Base-by-base conservation (phyloP, 2,329 filamentous ascomycete genomes). In the Sclerotinia subarctica region DNA sequence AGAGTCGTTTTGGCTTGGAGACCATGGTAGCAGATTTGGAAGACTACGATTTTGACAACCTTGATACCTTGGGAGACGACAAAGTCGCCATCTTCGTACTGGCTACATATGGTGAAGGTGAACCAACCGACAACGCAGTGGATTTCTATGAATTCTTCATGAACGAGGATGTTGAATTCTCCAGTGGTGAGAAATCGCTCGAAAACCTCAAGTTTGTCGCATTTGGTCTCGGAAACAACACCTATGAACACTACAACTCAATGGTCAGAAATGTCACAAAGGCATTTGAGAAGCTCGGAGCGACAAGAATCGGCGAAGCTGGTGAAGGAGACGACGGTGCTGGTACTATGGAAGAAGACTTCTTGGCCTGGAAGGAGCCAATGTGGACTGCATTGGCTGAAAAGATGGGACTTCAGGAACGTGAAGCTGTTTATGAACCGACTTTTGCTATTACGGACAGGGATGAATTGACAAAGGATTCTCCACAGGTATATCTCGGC, bases 261-360 rank as follows among this genome's bases (percentile, higher is more conserved):
- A 97, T 99, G 93, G 94, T 99, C 70, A 93, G 94, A 79, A 92
- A 94, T 72, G 90, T 98, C 68, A 88, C 95, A 81, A 88, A 90
- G 78, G 89, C 88, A 70, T 83, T 99, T 69, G 84, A 88, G 76
- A 94, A 91, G 76, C 84, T 96, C 26, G 95, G 95, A 70, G 95
- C 91, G 17, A 85, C 88, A 77, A 87, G 93, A 73, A 92, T 99
- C 73, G 94, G 95, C 57, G 84, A 89, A 68, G 93, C 94, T 67
- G 95, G 96, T 74, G 94, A 98, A 82, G 95, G 95, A 76, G 95
- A 99, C 76, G 95, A 99, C 78, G 95, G 96, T 72, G 94, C 95
- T 72, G 95, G 96, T 70, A 99, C 95, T 68, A 99, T 99, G 96
- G 95, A 99, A 82, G 96, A 99, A 82, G 96, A 99, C 77, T 99